A percentile compares a stretch with the other conserved stretches of the same genome.
Conservation (phyloP, 805 yeast genomes). For the Lipomyces anomalus region DNA sequence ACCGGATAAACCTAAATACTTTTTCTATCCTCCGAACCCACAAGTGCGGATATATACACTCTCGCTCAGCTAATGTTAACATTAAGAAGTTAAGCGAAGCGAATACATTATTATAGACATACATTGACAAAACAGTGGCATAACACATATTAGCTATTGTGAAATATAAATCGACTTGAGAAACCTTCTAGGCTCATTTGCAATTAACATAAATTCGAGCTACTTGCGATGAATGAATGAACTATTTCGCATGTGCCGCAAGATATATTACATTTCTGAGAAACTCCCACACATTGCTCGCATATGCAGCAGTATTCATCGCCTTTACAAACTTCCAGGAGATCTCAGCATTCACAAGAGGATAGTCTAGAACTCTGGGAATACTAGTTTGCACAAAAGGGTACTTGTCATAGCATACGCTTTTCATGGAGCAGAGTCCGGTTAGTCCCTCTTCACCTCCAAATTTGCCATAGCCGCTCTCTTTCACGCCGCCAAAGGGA, state of each 20-base stretch:
- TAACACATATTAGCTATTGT: no score
- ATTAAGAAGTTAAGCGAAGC: no score
- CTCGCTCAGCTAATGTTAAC: no score
- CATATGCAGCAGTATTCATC: conserved; percentile 78
- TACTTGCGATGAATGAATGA: no score
- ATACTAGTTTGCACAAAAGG: conserved; percentile 71
- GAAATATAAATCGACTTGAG: no score
- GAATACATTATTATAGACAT: no score
- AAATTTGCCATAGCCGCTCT: conserved; percentile 94
- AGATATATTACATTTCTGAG: conserved; percentile 25
- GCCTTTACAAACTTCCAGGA: conserved; percentile 88
- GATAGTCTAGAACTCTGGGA: conserved; percentile 88
- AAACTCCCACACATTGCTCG: conserved; percentile 58
- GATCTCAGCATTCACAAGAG: conserved; percentile 67
- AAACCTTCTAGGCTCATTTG: no score
- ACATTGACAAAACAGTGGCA: no score
- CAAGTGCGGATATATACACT: neutral
- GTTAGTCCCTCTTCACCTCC: conserved; percentile 96
- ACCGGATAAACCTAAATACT: conserved; percentile 1
- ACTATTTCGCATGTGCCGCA: neutral
- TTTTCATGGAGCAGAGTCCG: conserved; percentile 81
- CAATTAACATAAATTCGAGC: no score
- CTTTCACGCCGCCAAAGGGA: conserved; percentile 93
- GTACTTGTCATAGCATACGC: conserved; percentile 77
- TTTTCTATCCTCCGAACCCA: conserved; percentile 8